Evolutionary conservation across 768 basidiomycete species (phyloP).

Genomic region (Russula earlei): DNA sequence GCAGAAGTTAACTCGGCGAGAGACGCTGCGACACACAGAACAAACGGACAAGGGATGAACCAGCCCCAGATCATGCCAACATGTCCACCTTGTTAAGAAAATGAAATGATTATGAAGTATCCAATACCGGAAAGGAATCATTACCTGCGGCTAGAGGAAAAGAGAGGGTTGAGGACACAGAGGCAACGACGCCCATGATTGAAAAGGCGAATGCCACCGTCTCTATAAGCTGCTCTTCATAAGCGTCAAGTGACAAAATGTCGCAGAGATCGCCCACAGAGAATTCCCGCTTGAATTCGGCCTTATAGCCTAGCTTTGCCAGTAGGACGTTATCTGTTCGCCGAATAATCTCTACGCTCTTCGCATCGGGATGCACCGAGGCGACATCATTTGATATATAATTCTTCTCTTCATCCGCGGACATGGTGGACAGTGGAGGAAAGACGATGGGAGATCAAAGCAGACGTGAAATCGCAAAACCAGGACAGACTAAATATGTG

Average conservation of each 20-base stretch:
- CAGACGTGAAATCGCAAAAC: background rate
- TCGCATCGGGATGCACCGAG: background rate
- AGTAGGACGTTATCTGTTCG: conserved; percentile 46
- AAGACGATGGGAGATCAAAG: background rate
- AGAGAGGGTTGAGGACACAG: conserved; percentile 54
- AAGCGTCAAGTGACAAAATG: background rate
- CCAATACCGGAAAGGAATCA: conserved; percentile 13
- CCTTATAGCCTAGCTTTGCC: conserved; percentile 60
- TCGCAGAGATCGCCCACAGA: conserved; percentile 35
- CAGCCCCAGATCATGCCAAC: conserved; percentile 73
- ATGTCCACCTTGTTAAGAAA: conserved; percentile 45
- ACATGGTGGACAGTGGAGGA: background rate
- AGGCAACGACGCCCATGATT: conserved; percentile 65
- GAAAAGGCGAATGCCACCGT: conserved; percentile 59
- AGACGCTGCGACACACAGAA: conserved; percentile 56
- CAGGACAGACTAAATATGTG: background rate
- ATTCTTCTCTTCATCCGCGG: conserved; percentile 1
- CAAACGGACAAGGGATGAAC: conserved; percentile 63
- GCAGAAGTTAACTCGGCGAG: conserved; percentile 66
- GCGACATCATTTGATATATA: background rate
- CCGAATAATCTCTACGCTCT: background rate
- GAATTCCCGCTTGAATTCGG: conserved; percentile 67
- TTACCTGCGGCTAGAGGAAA: conserved; percentile 56
- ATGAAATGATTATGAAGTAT: background rate
- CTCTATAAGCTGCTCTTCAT: conserved; percentile 38